These are phyloP conservation scores for Cordyceps tenuipes DNA, from an alignment of 2,329 filamentous ascomycete species.

Conservation along the genomic window DNA sequence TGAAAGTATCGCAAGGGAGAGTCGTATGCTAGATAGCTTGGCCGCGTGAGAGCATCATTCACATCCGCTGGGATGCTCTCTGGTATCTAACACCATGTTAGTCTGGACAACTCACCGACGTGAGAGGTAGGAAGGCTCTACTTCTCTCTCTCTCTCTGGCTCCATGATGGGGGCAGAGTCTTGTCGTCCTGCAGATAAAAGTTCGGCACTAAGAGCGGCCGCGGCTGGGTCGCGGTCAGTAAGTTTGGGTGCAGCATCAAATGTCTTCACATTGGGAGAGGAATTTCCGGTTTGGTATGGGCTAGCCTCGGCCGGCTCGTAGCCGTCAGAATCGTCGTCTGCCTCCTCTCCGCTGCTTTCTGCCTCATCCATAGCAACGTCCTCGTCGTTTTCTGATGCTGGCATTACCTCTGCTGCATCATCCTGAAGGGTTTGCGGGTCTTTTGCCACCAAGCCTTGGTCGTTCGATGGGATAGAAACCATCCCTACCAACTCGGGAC, in stretches of 20 bases:
- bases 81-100: background rate
- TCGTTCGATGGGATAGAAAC: background rate
- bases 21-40: constrained; percentile 54
- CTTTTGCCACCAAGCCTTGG: background rate
- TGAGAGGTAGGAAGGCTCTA: constrained; percentile 19
- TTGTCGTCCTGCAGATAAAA: constrained; percentile 24
- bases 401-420: background rate
- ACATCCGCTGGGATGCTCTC: background rate
- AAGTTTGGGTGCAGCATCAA: background rate
- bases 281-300: constrained; percentile 14
- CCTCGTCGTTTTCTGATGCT: constrained; percentile 6
- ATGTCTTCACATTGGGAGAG: background rate
- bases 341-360: constrained; percentile 14
- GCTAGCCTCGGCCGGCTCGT: constrained; percentile 44
- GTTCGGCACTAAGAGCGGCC: constrained; percentile 12
- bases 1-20: constrained; percentile 78
- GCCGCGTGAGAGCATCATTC: background rate
- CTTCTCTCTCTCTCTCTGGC: constrained; percentile 36
- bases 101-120: background rate
- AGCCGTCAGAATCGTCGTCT: constrained; percentile 36
- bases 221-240: constrained; percentile 3
- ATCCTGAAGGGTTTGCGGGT: background rate
- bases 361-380: constrained; percentile 14
- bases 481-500: background rate
- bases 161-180: constrained; percentile 17